A percentile compares a stretch with the other conserved stretches of the same genome.
Conservation (phyloP, 495 filamentous ascomycete species). For the Lasiosphaeria miniovina region DNA sequence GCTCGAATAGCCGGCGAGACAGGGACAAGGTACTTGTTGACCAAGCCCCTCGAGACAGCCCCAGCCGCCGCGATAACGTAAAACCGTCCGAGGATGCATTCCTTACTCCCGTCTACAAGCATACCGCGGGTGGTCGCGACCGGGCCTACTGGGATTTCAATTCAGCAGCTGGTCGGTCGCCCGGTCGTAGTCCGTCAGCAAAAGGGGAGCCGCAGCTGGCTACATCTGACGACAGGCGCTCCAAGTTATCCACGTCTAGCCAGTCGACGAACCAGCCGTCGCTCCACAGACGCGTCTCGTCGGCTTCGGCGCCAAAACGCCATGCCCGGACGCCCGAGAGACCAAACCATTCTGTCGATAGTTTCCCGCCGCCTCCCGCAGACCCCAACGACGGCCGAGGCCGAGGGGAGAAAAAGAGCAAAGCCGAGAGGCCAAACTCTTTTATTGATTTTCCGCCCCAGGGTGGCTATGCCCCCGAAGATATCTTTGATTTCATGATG, state of each 20-base stretch:
- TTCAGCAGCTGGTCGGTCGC: constrained; percentile 3
- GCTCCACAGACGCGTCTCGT: constrained; percentile 18
- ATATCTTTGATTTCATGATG: constrained; percentile 30
- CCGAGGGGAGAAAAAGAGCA: neutral
- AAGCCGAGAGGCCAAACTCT: constrained; percentile 13
- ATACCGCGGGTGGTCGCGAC: constrained; percentile 36
- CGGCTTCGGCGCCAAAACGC: constrained; percentile 10
- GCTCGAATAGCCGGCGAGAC: constrained; percentile 21
- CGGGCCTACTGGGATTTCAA: constrained; percentile 36
- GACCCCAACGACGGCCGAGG: constrained; percentile 16
- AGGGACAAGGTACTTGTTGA: constrained; percentile 23
- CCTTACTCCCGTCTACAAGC: constrained; percentile 33
- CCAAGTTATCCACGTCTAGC: constrained; percentile 12
- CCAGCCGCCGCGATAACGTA: constrained; percentile 11
- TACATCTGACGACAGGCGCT: constrained; percentile 20
- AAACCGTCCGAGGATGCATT: constrained; percentile 30
- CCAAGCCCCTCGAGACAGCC: constrained; percentile 17
- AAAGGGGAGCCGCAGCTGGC: constrained; percentile 16
- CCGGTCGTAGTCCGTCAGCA: constrained; percentile 16
- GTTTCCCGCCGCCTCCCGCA: constrained; percentile 4
- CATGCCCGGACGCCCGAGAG: constrained; percentile 9
- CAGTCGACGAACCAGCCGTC: constrained; percentile 10
- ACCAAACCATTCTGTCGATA: constrained; percentile 12
- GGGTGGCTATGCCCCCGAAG: constrained; percentile 15
- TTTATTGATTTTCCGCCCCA: constrained; percentile 8